Evolutionary conservation across 2,329 filamentous ascomycete genomes (phyloP).

Genomic region (Saccharata proteae): DNA sequence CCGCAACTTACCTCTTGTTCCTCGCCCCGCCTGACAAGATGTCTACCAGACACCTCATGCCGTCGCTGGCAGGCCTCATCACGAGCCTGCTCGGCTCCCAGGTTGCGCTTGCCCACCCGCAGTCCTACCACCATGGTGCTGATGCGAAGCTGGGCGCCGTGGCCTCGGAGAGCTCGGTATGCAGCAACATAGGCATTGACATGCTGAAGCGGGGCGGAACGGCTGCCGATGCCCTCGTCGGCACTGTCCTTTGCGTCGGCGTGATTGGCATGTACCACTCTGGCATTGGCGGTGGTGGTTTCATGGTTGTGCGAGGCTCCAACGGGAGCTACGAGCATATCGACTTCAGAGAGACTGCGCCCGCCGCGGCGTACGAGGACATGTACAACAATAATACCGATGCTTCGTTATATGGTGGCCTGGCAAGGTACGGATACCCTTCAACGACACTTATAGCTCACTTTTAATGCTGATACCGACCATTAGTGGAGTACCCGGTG

Average conservation of each 20-base stretch:
- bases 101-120: conserved; percentile 4
- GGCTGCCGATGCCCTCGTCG: conserved; percentile 38
- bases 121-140: not conserved
- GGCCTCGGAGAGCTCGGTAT: conserved; percentile 32
- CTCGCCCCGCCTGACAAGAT: conserved; percentile 2
- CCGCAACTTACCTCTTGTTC: not conserved
- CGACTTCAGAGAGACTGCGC: conserved; percentile 83
- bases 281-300: conserved; percentile 83
- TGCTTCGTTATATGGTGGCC: conserved; percentile 57
- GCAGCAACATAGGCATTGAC: conserved; percentile 35
- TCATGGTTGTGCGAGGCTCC: conserved; percentile 64
- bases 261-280: conserved; percentile 37
- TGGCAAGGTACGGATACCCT: conserved; percentile 32
- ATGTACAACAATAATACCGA: conserved; percentile 68
- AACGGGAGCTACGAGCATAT: conserved; percentile 73
- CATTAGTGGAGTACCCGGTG: conserved; percentile 54
- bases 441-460: not conserved
- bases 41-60: conserved; percentile 6
- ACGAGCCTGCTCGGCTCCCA: conserved; percentile 6
- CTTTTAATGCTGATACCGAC: not conserved
- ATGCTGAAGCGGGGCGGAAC: conserved; percentile 38
- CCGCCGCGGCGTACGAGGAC: conserved; percentile 64
- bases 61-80: conserved; percentile 6
- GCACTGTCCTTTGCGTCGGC: conserved; percentile 35
- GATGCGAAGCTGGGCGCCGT: conserved; percentile 28